Percentiles rank a stretch among this genome's conserved stretches.
Conservation (phyloP, 2,329 filamentous ascomycete species). For the Colletotrichum sp. region DNA sequence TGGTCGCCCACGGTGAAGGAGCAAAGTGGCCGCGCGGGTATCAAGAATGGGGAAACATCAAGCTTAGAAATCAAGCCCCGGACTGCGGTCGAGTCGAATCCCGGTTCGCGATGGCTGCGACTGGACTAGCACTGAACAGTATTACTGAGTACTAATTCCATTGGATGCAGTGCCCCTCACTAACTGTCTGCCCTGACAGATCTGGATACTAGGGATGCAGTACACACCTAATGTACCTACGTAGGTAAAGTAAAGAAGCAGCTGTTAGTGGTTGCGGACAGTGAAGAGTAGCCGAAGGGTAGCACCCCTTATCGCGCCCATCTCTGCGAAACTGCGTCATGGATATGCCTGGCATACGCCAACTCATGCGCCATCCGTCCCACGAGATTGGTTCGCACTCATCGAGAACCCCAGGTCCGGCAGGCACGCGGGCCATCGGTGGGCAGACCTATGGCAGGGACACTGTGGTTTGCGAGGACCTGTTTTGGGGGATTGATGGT, state of each 20-base stretch:
- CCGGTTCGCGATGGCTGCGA: background rate
- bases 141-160: background rate
- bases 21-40: constrained; percentile 8
- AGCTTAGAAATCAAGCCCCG: constrained; percentile 14
- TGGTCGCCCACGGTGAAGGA: background rate
- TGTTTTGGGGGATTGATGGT: background rate
- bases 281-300: background rate
- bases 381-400: constrained; percentile 16
- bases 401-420: background rate
- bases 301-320: constrained; percentile 10
- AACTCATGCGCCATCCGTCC: constrained; percentile 6
- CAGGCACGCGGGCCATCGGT: constrained; percentile 5
- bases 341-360: constrained; percentile 14
- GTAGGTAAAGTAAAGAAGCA: background rate
- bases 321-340: constrained; percentile 17
- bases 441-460: background rate
- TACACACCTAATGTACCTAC: background rate
- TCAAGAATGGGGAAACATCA: background rate
- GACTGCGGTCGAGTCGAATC: background rate
- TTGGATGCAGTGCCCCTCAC: background rate
- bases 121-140: background rate
- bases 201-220: background rate
- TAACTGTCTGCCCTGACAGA: background rate
- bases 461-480: background rate
- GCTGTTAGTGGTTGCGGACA: background rate